These are phyloP conservation scores for Populus euphratica DNA, from an alignment of 345 rosid species.

Conservation along the genomic window DNA sequence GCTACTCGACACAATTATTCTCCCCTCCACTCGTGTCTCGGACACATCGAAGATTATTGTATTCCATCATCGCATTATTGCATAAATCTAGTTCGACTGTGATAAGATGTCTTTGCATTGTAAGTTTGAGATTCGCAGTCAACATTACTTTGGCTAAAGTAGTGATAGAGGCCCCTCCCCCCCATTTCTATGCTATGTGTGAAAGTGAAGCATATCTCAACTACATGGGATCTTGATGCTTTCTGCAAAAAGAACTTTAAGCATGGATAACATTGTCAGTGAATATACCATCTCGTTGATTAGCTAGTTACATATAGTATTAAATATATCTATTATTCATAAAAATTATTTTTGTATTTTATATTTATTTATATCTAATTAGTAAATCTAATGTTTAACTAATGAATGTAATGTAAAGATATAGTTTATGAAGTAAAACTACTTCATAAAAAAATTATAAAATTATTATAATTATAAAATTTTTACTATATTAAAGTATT, in stretches of 20 bases:
- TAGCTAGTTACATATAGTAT: too few relatives aligned
- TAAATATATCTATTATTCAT: too few relatives aligned
- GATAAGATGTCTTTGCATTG: neutral
- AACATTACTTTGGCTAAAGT: neutral
- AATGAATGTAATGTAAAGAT: too few relatives aligned
- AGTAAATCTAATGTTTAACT: too few relatives aligned
- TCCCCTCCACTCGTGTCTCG: neutral
- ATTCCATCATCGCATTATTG: neutral
- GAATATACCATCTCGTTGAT: too few relatives aligned
- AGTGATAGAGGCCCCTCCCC: too few relatives aligned
- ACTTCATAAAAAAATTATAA: too few relatives aligned
- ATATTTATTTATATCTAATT: too few relatives aligned
- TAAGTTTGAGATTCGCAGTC: neutral
- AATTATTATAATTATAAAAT: too few relatives aligned
- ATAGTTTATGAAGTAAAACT: too few relatives aligned
- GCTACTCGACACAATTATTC: neutral
- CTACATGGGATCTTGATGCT: neutral
- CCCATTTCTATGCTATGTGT: neutral
- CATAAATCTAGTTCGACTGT: neutral
- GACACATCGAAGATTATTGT: neutral
- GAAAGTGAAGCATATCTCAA: neutral
- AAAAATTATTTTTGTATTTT: too few relatives aligned
- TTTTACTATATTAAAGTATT: too few relatives aligned
- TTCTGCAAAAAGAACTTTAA: neutral
- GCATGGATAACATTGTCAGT: neutral